Conservation (phyloP, 192 early-diverging fungal species). For the Haplosporangium gracile region DNA sequence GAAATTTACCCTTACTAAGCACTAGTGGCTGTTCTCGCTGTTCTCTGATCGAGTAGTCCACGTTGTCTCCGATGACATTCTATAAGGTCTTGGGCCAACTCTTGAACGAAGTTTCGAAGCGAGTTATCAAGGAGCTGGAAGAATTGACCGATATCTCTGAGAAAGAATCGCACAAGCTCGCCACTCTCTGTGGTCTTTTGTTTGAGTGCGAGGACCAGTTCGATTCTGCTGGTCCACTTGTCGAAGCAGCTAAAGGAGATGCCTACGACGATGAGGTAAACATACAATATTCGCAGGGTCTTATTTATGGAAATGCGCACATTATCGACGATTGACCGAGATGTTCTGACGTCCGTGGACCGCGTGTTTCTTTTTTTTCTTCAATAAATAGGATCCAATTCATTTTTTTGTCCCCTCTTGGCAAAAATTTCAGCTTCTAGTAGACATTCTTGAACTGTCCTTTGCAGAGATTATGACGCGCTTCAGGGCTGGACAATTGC, state of each 20-base stretch:
- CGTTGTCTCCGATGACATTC: conserved; percentile 38
- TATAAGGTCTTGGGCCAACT: conserved; percentile 45
- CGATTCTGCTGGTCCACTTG: conserved; percentile 37
- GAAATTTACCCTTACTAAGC: not conserved
- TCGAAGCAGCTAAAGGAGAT: conserved; percentile 23
- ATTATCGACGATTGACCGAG: not conserved
- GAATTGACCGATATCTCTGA: conserved; percentile 56
- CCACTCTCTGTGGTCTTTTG: conserved; percentile 45
- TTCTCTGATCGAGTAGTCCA: conserved; percentile 13
- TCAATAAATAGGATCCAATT: conserved; percentile 38
- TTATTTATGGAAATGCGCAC: no score
- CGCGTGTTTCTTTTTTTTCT: not conserved
- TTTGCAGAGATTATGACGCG: conserved; percentile 69
- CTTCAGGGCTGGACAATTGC: conserved; percentile 59
- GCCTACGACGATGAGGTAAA: conserved; percentile 39
- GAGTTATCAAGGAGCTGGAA: conserved; percentile 55
- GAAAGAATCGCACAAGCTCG: conserved; percentile 58
- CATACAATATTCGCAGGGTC: not conserved
- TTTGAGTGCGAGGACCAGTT: conserved; percentile 58
- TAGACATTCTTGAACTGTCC: conserved; percentile 67
- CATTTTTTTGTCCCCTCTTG: conserved; percentile 56
- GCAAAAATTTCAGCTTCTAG: conserved; percentile 65
- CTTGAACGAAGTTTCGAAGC: conserved; percentile 31
- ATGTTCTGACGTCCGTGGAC: not conserved
- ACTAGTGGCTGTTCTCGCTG: not conserved